Base-by-base conservation (phyloP, 2,329 filamentous ascomycete genomes). In the Verticillium klebahnii region DNA sequence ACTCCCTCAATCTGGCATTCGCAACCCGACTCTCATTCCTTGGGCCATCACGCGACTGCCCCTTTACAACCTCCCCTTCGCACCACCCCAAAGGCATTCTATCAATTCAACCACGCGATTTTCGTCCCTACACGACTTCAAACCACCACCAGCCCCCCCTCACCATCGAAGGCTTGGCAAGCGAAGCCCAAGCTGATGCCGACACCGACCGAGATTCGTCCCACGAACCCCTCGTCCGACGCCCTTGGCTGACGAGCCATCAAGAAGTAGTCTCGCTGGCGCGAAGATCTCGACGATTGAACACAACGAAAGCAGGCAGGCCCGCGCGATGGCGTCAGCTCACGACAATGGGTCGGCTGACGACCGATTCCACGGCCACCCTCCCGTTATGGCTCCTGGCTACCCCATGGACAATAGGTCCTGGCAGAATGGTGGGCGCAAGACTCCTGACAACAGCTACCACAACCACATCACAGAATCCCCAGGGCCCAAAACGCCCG, bases 261-360 rank as follows among this genome's bases (percentile, higher is more conserved):
- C 52, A 15, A 52, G 55, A 58, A 58, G 25, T 54, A 57, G 60
- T 57, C 56, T 57, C 60, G 54, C 56, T 36, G 61, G 56, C 54
- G 39, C 55, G 55, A 17, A 52, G n/a, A 50, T n/a, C n/a, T n/a
- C 8, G 40, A 50, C 66, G 69, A 70, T 45, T 61, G 55, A 62
- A 52, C 54, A 37, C 23, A 54, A 32, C 58, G 40, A 64, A 36
- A 36, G 58, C 57, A 40, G 60, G 40, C 52, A 56, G 25, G 52
- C 1, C 31, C 52, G 25, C 54, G 54, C 15, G 61, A 80, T 82
- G 77, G 79, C 78, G 67, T 78, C 80, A 67, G 79, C 80, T 66
- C 79, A 81, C 71, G 78, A 78, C 67, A 74, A 75, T 68, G 73
- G 73, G 67, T 70, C 73, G 67, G 73, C 74, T 64, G 70, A 68